These are phyloP conservation scores for Terfezia boudieri DNA, from an alignment of 495 filamentous ascomycete genomes.

Conservation along the genomic window DNA sequence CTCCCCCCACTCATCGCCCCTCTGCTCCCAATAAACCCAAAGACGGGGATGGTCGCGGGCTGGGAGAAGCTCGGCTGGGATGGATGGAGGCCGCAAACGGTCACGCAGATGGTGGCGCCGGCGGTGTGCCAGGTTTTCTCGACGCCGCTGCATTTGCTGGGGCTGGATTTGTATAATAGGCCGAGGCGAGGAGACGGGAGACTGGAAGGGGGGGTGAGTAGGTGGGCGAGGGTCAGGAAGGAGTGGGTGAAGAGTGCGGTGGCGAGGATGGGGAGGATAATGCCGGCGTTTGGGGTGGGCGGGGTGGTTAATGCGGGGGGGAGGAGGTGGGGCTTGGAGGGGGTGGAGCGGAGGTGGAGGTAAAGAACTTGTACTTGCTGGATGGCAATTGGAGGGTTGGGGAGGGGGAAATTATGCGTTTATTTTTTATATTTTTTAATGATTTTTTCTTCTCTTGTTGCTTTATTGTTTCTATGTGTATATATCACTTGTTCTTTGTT, in stretches of 20 bases:
- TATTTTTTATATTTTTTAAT: too few relatives aligned
- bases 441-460: too few relatives aligned
- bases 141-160: constrained; percentile 74
- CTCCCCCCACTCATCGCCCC: constrained; percentile 59
- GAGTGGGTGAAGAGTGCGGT: constrained; percentile 59
- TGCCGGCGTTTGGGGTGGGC: constrained; percentile 84
- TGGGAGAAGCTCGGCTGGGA: constrained; percentile 31
- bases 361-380: too few relatives aligned
- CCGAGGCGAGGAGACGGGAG: constrained; percentile 22
- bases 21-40: constrained; percentile 20
- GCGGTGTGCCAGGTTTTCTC: constrained; percentile 59
- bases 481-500: too few relatives aligned
- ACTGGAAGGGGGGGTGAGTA: constrained; percentile 28
- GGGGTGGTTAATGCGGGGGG: constrained; percentile 70
- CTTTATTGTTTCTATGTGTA: too few relatives aligned
- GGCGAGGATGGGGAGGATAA: constrained; percentile 72
- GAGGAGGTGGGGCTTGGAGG: constrained; percentile 34
- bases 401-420: too few relatives aligned
- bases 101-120: constrained; percentile 63
- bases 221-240: constrained; percentile 39
- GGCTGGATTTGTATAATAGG: constrained; percentile 76
- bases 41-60: constrained; percentile 23
- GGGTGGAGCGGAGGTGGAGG: constrained; percentile 21
- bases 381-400: too few relatives aligned
- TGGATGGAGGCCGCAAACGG: constrained; percentile 26